Conservation (phyloP, 2,329 filamentous ascomycete species). For the Nannizzia gypsea region DNA sequence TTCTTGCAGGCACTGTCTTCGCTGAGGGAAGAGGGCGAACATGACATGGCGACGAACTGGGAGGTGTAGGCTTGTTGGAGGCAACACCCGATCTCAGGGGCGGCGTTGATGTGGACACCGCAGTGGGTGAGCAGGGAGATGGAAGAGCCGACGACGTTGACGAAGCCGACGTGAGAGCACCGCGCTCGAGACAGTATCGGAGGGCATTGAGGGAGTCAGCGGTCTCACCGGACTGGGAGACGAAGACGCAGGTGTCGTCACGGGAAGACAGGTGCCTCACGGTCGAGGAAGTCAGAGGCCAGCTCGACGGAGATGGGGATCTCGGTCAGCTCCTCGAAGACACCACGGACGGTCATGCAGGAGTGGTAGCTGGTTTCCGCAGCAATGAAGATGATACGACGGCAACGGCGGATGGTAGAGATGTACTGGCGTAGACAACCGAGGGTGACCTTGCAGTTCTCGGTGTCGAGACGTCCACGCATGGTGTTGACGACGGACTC, state of each 20-base stretch:
- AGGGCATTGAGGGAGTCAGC: slow-evolving; percentile 95
- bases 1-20: slow-evolving; percentile 95
- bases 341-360: slow-evolving; percentile 96
- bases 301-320: slow-evolving; percentile 96
- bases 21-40: slow-evolving; percentile 90
- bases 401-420: slow-evolving; percentile 87
- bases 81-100: slow-evolving; percentile 98
- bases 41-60: slow-evolving; percentile 99
- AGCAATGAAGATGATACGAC: slow-evolving; percentile 99
- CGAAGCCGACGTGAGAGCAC: slow-evolving; percentile 91
- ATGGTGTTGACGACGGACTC: slow-evolving; percentile 99
- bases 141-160: slow-evolving; percentile 96
- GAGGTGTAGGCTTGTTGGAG: slow-evolving; percentile 99
- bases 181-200: slow-evolving; percentile 94
- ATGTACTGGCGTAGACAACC: slow-evolving; percentile 96
- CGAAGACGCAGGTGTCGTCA: slow-evolving; percentile 97
- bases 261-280: slow-evolving; percentile 96
- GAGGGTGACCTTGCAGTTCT: slow-evolving; percentile 88
- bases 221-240: slow-evolving; percentile 97
- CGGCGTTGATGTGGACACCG: slow-evolving; percentile 98
- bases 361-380: slow-evolving; percentile 97
- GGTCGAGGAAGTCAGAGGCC: slow-evolving; percentile 94
- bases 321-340: slow-evolving; percentile 95
- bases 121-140: slow-evolving; percentile 99
- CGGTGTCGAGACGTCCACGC: slow-evolving; percentile 90